Evolutionary conservation across 306 rosid species (phyloP).

Genomic region (Vigna reflexopilosa): DNA sequence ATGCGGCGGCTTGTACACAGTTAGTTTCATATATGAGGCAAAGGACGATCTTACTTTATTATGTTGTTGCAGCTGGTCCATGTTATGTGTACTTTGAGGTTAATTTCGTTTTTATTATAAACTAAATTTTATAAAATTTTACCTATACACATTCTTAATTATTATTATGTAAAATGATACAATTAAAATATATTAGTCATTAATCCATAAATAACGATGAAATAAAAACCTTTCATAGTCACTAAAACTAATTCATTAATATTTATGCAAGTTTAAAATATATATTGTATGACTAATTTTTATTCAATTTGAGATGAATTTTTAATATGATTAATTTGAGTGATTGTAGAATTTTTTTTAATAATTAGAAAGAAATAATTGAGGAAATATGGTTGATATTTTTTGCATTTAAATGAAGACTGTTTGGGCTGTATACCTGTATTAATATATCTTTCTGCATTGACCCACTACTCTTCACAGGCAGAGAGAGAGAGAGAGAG

Average conservation of each 20-base stretch:
- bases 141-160: not conserved
- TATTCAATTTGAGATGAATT: not conserved
- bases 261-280: not conserved
- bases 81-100: constrained; percentile 32
- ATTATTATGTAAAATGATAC: not conserved
- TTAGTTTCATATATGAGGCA: constrained; percentile 45
- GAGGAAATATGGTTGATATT: constrained; percentile 49
- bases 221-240: not conserved
- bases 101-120: not conserved
- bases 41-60: constrained; percentile 55
- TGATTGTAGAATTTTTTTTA: constrained; percentile 15
- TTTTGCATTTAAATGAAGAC: constrained; percentile 46
- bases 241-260: not conserved
- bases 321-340: not conserved
- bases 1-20: constrained; percentile 59
- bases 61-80: constrained; percentile 37
- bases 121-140: not conserved
- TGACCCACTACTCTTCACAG: constrained; percentile 60
- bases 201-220: not conserved
- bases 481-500: constrained; percentile 41
- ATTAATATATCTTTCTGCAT: constrained; percentile 66
- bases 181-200: not conserved
- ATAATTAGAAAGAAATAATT: constrained; percentile 34
- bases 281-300: not conserved
- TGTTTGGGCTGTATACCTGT: constrained; percentile 56